Conservation (phyloP, 192 early-diverging fungal genomes). For the Backusella morwellensis region DNA sequence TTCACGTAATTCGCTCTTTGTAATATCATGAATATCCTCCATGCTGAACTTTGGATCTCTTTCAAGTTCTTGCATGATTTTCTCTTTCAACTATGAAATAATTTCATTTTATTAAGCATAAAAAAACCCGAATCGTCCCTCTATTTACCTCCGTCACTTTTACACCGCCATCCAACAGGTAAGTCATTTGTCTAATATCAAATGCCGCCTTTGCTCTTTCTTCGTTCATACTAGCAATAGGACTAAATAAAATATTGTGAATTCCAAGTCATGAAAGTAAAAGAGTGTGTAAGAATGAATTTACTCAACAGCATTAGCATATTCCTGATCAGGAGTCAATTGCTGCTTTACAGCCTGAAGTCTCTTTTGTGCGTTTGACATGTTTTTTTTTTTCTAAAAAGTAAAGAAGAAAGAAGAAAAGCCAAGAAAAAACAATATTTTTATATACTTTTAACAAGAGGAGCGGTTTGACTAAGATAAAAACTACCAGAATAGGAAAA, state of each 20-base stretch:
- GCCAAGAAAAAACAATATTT: background rate
- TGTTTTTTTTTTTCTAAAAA: background rate
- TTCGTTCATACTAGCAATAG: constrained; percentile 50
- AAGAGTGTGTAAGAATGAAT: background rate
- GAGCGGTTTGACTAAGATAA: background rate
- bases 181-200: constrained; percentile 74
- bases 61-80: constrained; percentile 83
- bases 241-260: constrained; percentile 6
- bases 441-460: background rate
- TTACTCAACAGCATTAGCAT: constrained; percentile 15
- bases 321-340: constrained; percentile 7
- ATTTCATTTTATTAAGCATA: background rate
- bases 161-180: constrained; percentile 80
- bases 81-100: constrained; percentile 56
- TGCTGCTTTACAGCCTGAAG: constrained; percentile 19
- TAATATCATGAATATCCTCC: constrained; percentile 76
- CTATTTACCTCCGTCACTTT: constrained; percentile 42
- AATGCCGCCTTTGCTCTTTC: constrained; percentile 79
- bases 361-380: constrained; percentile 11
- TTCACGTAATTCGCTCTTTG: constrained; percentile 74
- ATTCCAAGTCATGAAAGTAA: background rate
- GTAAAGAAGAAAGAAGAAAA: background rate
- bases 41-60: constrained; percentile 79
- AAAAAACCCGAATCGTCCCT: no score
- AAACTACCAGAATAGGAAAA: constrained; percentile 1